Evolutionary conservation across 139 green algal species (phyloP).

Genomic region (Dunaliella primolecta): DNA sequence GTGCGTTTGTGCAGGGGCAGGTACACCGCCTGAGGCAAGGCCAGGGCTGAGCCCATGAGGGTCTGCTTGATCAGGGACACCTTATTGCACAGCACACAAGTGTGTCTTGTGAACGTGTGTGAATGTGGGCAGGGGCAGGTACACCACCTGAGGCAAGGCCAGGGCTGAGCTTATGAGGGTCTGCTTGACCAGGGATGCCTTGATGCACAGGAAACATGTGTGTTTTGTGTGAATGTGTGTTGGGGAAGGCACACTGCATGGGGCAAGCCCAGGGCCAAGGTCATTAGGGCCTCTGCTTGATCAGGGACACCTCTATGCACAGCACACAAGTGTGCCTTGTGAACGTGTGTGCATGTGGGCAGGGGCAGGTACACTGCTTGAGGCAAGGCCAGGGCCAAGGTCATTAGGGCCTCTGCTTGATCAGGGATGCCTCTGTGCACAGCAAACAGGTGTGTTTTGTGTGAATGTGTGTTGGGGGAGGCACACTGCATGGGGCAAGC

Average conservation of each 20-base stretch:
- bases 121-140: conserved; percentile 89
- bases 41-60: neutral
- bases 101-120: too few species aligned
- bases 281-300: conserved; percentile 3
- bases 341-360: too few species aligned
- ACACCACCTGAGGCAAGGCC: conserved; percentile 77
- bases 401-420: conserved; percentile 3
- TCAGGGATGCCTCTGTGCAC: neutral
- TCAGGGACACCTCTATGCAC: neutral
- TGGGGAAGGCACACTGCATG: conserved; percentile 91
- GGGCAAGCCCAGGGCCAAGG: conserved; percentile 28
- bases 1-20: conserved; percentile 85
- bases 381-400: conserved; percentile 28
- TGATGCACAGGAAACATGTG: too few species aligned
- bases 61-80: neutral
- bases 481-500: conserved; percentile 84
- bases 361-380: conserved; percentile 92
- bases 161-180: neutral
- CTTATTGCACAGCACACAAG: too few species aligned
- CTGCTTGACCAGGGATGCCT: conserved; percentile 2
- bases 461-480: conserved; percentile 85
- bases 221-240: too few species aligned
- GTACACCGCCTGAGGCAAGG: conserved; percentile 84
- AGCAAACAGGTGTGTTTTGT: too few species aligned
- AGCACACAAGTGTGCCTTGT: too few species aligned